Evolutionary conservation across 2,329 filamentous ascomycete genomes (phyloP), one percentile per base, ranked within the genome.

Genomic region (Aschersonia sp.): DNA sequence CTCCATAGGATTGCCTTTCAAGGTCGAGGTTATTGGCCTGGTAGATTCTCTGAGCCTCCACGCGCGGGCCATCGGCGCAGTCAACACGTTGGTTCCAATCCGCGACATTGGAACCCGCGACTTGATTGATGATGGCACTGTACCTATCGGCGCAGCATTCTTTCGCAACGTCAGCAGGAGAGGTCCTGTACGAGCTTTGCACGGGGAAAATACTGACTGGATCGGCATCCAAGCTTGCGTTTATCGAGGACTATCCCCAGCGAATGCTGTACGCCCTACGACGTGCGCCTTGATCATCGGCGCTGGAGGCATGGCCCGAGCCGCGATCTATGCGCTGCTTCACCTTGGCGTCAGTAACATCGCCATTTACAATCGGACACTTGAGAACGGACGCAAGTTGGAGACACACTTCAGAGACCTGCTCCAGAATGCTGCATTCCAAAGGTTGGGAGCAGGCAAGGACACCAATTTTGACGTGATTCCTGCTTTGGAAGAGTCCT

Each of bases 181-280:
- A 1, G 83, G 84, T 0, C 75, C 79, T 0, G 76, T 87, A 6
- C 74, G 76, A 51, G 82, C 80, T 0, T 68, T 88, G 0, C 85
- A 87, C 52, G 85, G 84, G 1, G 83, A 88, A 49, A 89, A 89
- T 50, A 88, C 84, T 0, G 84, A 89, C 59, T 89, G 84, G 81
- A 83, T 87, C 35, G 84, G 84, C 5, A 84, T 89, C 41, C 70
- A 81, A 47, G 83, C 81, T 4, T 87, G 83, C 57, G 76, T 89
- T 41, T 74, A 80, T 5, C 72, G 83, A 32, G 83, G 83, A 2
- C 67, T 88, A 2, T 87, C 84, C 1, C 84, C 84, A 0, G 81
- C 83, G 4, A 83, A 83, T 51, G 77, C 76, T 2, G 73, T 83
- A 0, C 70, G 77, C 4, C 67, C 74, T 0, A 68, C 63, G 8